A percentile compares a stretch with the other conserved stretches of the same genome.
Evolutionary conservation across 441 rosid species (phyloP).

Genomic region (Gossypium davidsonii): DNA sequence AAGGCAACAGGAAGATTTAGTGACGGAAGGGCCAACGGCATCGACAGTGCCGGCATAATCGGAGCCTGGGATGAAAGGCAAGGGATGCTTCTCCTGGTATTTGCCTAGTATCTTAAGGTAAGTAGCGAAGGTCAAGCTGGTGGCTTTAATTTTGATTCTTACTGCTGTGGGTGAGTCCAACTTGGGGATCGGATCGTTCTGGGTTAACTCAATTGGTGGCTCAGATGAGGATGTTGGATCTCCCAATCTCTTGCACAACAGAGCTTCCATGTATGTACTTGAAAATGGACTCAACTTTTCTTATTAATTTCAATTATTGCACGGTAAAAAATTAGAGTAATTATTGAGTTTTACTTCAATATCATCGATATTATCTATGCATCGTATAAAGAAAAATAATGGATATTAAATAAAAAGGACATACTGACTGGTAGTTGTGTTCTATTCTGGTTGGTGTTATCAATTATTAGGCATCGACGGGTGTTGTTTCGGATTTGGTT

Average conservation of each 20-base stretch:
- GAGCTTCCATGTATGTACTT: conserved; percentile 54
- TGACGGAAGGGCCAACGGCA: conserved; percentile 54
- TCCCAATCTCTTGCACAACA: conserved; percentile 60
- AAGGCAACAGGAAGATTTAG: conserved; percentile 66
- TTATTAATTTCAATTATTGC: no score
- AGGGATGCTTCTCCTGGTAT: conserved; percentile 72
- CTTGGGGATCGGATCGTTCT: conserved; percentile 47
- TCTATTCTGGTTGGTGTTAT: not conserved
- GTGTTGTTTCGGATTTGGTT: not conserved
- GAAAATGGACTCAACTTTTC: no score
- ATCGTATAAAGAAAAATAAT: no score
- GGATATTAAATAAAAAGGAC: no score
- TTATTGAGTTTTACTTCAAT: no score
- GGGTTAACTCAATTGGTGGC: conserved; percentile 41
- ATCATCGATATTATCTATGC: no score
- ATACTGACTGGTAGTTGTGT: no score
- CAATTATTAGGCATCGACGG: not conserved
- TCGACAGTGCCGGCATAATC: conserved; percentile 79
- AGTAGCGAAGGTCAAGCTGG: conserved; percentile 82
- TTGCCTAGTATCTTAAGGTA: conserved; percentile 88
- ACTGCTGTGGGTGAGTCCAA: conserved; percentile 51
- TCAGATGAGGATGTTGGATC: conserved; percentile 55
- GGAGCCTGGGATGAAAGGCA: conserved; percentile 90
- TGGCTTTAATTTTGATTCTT: conserved; percentile 66
- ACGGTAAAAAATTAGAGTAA: no score